Evolutionary conservation across 257 asterid genomes (phyloP), one percentile per base, ranked within the genome.

Genomic region (Penstemon barbatus): DNA sequence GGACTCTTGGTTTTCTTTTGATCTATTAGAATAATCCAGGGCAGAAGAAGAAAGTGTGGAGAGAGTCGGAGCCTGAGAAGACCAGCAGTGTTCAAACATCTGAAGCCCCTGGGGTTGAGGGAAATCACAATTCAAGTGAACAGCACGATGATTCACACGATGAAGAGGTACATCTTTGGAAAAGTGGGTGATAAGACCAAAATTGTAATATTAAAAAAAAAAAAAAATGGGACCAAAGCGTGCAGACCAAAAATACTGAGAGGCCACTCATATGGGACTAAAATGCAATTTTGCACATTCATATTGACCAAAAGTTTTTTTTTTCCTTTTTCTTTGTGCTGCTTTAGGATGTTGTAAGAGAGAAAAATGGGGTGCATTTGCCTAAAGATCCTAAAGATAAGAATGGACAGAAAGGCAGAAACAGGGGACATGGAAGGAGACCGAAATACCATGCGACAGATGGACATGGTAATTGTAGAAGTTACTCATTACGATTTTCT

Each of bases 381-480:
- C 78, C 78, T 4, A 85, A 76, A 69, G 99, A 93, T 68, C 78
- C 78, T 4, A 85, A 76, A 69, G 99, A 93, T 68, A 88, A 71
- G 70, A 81, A 71, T 50, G 95, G 76, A 64, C 73, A 76, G 13
- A 83, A 77, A 72, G 91, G 72, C 69, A 86, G 85, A 73, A 78
- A 71, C 73, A 77, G 88, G 57, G 89, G 86, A 36, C 95, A 89
- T 68, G 98, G 97, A 81, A 87, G 95, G 87, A 82, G 87, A 70
- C 95, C 78, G 69, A 85, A 81, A 72, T 77, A 85, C 39, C 84
- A 79, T 54, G 77, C 73, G 63, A 40, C 90, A 57, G 83, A 86
- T 72, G 96, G 88, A 53, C 95, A 86, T 63, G 98, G 99, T 91
- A 87, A 43, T 53, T 15, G n/a, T 8, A 57, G 13, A 57, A 46